phyloP scores from a whole-genome alignment of 2,329 filamentous ascomycete species.

The Bipolaris oryzae region DNA sequence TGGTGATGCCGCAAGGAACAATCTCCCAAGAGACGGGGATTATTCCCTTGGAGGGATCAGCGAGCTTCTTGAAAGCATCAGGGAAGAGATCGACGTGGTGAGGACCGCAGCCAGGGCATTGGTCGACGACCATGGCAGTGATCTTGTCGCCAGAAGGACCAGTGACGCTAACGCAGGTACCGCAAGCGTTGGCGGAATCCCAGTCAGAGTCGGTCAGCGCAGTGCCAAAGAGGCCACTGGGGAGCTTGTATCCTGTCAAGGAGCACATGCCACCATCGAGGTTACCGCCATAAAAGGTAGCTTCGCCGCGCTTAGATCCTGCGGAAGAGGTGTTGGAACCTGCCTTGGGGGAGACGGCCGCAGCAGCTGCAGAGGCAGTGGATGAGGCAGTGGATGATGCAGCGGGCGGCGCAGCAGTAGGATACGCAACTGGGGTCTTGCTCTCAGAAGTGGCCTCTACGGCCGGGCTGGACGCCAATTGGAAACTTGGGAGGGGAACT shows the following conservation, averaged over 20 bases:
- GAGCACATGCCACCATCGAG: slow-evolving; percentile 66
- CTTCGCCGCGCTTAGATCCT: slow-evolving; percentile 33
- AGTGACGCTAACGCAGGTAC: slow-evolving; percentile 65
- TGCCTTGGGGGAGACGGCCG: neutral
- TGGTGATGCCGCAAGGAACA: slow-evolving; percentile 59
- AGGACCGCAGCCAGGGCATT: slow-evolving; percentile 61
- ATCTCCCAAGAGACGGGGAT: slow-evolving; percentile 59
- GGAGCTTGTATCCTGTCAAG: slow-evolving; percentile 67
- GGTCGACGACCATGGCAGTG: slow-evolving; percentile 68
- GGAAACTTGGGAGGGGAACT: neutral
- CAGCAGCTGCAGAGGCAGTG: slow-evolving; percentile 1
- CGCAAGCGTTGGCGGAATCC: slow-evolving; percentile 63
- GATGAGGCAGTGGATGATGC: slow-evolving; percentile 7
- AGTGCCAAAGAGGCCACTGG: slow-evolving; percentile 64
- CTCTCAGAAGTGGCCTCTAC: slow-evolving; percentile 3
- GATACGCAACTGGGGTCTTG: slow-evolving; percentile 9
- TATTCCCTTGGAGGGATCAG: slow-evolving; percentile 53
- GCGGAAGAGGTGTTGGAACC: slow-evolving; percentile 3
- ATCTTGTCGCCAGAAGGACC: slow-evolving; percentile 63
- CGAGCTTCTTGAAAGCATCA: slow-evolving; percentile 57
- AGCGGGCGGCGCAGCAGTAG: neutral
- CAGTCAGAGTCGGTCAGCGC: slow-evolving; percentile 66
- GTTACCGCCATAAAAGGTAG: slow-evolving; percentile 49
- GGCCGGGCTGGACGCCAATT: neutral
- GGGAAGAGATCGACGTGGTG: slow-evolving; percentile 64